Evolutionary conservation across 768 basidiomycete species (phyloP), one percentile per base, ranked within the genome.

Genomic region (Podaxis mareebaensis): DNA sequence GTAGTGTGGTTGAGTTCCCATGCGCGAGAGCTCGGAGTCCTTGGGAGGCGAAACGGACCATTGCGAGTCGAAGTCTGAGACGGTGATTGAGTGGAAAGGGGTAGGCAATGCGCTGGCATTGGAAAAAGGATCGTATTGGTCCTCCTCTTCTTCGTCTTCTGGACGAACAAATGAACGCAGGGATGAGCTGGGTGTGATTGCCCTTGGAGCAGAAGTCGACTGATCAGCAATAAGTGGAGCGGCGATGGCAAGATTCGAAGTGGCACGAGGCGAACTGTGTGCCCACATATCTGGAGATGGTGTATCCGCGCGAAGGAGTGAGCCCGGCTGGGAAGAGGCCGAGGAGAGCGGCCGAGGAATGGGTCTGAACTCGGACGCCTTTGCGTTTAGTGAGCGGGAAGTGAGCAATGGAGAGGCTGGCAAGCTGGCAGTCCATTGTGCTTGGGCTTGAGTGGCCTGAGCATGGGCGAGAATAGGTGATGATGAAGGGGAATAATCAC

Each of bases 241-340:
- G 7, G 95, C 95, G 64, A 96, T 95, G 39, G 95, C 95, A 8
- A 97, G 83, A 71, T 94, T 96, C 13, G 91, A 91, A 1, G 88
- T 85, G 0, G 87, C 86, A 64, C 91, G 83, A 36, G 82, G 83
- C 44, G 84, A 85, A 68, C 78, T 83, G 72, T 92, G 92, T 2
- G 92, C 86, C 94, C 95, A 96, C 58, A 94, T 73, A 78, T 96
- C 95, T 12, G 92, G 92, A 6, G 92, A 92, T n/a, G 92, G 89
- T 1, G 92, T 93, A 64, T 93, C 91, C 8, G 86, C 85, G 48
- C 92, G 81, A 15, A 78, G 77, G 65, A 83, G 78, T 5, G 80
- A 85, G 61, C 75, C 82, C 56, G 84, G 88, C 70, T 82, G 84
- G 36, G 82, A 88, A 22, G 85, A 87, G 36, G 87, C 86, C 1